These are phyloP conservation scores for Verticillium nonalfalfae DNA, from an alignment of 2,329 filamentous ascomycete species.

Conservation along the genomic window DNA sequence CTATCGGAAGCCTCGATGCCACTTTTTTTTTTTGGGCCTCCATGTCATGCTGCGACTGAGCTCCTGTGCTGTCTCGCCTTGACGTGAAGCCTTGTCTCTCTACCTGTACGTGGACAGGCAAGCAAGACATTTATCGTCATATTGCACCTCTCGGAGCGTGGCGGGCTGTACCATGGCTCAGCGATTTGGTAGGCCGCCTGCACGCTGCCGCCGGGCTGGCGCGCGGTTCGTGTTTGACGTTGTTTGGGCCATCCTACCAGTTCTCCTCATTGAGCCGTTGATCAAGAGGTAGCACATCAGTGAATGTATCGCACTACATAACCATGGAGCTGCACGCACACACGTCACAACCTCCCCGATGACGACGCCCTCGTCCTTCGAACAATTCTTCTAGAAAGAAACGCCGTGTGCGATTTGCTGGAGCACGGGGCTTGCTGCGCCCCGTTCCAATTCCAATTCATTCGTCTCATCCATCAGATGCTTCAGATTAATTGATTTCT, in stretches of 20 bases:
- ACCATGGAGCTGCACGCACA: background rate
- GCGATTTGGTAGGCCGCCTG: background rate
- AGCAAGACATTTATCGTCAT: background rate
- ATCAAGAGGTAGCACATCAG: background rate
- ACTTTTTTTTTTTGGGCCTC: background rate
- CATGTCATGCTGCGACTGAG: background rate
- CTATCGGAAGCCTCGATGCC: background rate
- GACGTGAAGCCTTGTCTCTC: background rate
- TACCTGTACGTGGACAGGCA: background rate
- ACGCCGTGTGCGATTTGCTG: background rate
- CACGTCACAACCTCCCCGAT: background rate
- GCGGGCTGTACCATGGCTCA: background rate
- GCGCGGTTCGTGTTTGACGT: background rate
- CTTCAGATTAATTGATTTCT: constrained; percentile 9
- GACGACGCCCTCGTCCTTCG: background rate
- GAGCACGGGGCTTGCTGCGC: constrained; percentile 7
- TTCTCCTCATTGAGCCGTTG: background rate
- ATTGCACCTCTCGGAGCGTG: background rate
- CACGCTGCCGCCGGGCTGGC: background rate
- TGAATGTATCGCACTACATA: background rate
- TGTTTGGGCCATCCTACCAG: background rate
- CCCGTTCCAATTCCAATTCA: constrained; percentile 3
- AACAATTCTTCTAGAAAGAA: background rate
- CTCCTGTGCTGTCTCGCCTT: background rate
- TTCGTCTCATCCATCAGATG: constrained; percentile 9